Evolutionary conservation across 768 basidiomycete species (phyloP), one percentile per base, ranked within the genome.

Genomic region (Panellus pusillus): DNA sequence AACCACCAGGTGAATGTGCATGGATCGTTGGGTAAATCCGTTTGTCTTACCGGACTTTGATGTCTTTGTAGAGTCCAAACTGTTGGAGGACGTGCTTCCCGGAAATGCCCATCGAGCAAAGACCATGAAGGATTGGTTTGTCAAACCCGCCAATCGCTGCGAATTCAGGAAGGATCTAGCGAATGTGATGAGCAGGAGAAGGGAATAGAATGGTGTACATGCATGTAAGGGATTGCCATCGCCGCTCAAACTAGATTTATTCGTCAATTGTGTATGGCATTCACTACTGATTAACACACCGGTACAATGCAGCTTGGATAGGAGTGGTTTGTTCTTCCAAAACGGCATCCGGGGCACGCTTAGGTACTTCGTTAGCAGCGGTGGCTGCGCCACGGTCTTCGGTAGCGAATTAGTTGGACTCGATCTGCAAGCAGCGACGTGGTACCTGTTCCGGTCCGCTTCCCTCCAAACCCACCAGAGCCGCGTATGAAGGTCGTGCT

Each of bases 141-240:
- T 93, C 87, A 68, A 96, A 98, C 0, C 94, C 94, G n/a, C 93
- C 95, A 45, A 96, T 87, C 11, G 89, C 87, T 11, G 97, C 93
- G 65, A 97, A 98, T 54, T 91, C 85, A 1, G 97, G 95, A 47
- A 89, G 83, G 62, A 99, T 93, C 89, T 93, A 49, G 6, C 13
- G 40, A 11, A 29, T 9, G 15, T 19, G 47, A 38, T 35, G 39
- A 38, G 24, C n/a, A 6, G 28, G 7, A 11, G 28, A 15, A n/a
- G 14, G 29, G n/a, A 38, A 47, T 18, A n/a, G 32, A 29, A 45
- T 36, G 44, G 32, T 39, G 35, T 12, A 72, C 84, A 41, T 72
- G 87, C 91, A 66, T 96, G 93, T 18, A 98, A 77, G 15, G 95
- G 95, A 67, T 98, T 99, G 47, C 71, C 75, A 70, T 98, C 97